Percentiles rank a stretch among this genome's conserved stretches.
These are phyloP conservation scores for Boletellus sp. DNA, from an alignment of 768 basidiomycete genomes.

Conservation along the genomic window DNA sequence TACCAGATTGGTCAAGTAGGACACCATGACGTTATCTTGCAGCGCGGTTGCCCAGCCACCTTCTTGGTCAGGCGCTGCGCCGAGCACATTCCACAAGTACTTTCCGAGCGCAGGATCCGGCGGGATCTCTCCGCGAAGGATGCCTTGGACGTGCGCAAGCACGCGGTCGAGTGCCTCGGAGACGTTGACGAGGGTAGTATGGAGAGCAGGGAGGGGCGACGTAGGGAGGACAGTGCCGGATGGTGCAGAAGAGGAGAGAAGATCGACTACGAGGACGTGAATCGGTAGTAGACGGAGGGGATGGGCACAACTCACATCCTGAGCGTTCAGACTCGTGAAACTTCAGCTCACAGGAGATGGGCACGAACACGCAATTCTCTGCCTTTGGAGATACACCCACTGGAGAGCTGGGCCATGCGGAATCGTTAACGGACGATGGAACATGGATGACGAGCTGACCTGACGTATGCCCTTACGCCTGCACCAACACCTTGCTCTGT, in stretches of 20 bases:
- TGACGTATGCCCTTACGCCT: conserved; percentile 83
- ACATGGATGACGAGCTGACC: conserved; percentile 42
- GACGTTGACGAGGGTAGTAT: conserved; percentile 58
- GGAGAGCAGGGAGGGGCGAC: conserved; percentile 55
- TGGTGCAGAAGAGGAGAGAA: conserved; percentile 53
- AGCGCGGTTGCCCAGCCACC: conserved; percentile 71
- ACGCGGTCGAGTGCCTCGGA: conserved; percentile 81
- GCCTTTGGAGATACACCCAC: conserved; percentile 86
- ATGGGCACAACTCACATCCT: conserved; percentile 57
- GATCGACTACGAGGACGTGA: conserved; percentile 57
- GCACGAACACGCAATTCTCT: conserved; percentile 93
- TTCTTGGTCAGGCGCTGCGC: conserved; percentile 69
- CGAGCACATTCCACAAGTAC: conserved; percentile 85
- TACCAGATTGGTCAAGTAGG: conserved; percentile 90
- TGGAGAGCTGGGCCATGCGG: conserved; percentile 56
- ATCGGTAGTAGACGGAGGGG: not conserved
- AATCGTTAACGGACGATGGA: conserved; percentile 9
- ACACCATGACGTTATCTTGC: conserved; percentile 93
- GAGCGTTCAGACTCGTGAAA: conserved; percentile 83
- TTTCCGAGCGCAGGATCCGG: conserved; percentile 86
- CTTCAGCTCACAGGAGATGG: conserved; percentile 82
- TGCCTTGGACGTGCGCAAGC: conserved; percentile 76
- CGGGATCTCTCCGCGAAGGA: conserved; percentile 70
- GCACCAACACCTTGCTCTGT: conserved; percentile 58
- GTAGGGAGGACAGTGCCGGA: conserved; percentile 35